A percentile compares a stretch with the other conserved stretches of the same genome.
Conservation (phyloP, 495 filamentous ascomycete genomes). For the Aspergillus nidulans region DNA sequence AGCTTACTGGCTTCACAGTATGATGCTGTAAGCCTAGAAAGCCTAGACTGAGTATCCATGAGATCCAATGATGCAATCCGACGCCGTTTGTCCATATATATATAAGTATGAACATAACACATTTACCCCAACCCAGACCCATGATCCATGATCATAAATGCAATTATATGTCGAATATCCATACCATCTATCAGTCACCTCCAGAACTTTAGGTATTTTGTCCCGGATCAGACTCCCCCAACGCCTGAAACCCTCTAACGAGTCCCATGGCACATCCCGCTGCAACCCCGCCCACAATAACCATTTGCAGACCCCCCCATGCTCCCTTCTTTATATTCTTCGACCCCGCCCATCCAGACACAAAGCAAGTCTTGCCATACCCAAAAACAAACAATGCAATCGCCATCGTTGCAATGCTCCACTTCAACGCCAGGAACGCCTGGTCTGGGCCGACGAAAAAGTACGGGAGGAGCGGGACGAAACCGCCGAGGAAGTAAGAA, state of each 20-base stretch:
- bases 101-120: too few species aligned
- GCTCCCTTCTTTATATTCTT: conserved; percentile 38
- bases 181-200: too few species aligned
- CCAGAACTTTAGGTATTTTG: too few species aligned
- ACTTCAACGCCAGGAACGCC: conserved; percentile 58
- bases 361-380: conserved; percentile 62
- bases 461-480: conserved; percentile 71
- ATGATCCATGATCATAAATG: too few species aligned
- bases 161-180: too few species aligned
- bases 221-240: conserved; percentile 19
- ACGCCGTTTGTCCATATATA: too few species aligned
- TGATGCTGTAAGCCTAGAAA: too few species aligned
- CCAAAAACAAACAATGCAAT: conserved; percentile 70
- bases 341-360: conserved; percentile 33
- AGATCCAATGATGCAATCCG: too few species aligned
- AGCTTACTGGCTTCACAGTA: too few species aligned
- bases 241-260: conserved; percentile 51
- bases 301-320: conserved; percentile 58
- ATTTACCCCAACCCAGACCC: too few species aligned
- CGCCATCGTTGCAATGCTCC: conserved; percentile 67
- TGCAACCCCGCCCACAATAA: conserved; percentile 60
- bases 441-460: conserved; percentile 57
- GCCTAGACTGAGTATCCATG: too few species aligned
- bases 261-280: conserved; percentile 62
- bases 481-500: conserved; percentile 71